Conservation (phyloP, 768 basidiomycete genomes). For the Collybia nuda region DNA sequence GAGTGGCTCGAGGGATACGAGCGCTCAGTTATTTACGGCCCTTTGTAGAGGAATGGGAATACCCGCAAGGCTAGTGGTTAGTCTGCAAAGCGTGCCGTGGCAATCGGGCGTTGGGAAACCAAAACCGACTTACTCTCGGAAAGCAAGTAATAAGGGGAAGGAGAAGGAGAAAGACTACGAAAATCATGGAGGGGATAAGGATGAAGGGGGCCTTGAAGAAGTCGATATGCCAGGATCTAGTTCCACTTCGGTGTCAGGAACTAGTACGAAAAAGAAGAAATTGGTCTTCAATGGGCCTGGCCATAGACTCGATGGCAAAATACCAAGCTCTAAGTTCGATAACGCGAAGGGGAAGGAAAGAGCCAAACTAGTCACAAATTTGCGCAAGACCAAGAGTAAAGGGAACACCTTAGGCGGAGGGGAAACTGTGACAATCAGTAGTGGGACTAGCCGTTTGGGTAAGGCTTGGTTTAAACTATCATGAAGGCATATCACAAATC, state of each 20-base stretch:
- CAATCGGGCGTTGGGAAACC: slow-evolving; percentile 64
- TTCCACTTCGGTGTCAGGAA: slow-evolving; percentile 20
- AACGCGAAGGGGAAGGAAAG: slow-evolving; percentile 62
- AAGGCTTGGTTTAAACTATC: slow-evolving; percentile 8
- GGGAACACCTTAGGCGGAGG: slow-evolving; percentile 37
- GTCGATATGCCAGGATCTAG: slow-evolving; percentile 19
- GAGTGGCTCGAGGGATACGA: slow-evolving; percentile 79
- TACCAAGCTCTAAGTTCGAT: slow-evolving; percentile 33
- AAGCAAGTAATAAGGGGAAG: slow-evolving; percentile 32
- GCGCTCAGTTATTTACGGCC: slow-evolving; percentile 89
- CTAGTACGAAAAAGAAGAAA: slow-evolving; percentile 31
- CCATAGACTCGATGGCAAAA: slow-evolving; percentile 36
- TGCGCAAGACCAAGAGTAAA: slow-evolving; percentile 56
- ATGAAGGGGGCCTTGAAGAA: slow-evolving; percentile 38
- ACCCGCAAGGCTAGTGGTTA: slow-evolving; percentile 84
- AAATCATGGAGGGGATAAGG: slow-evolving; percentile 26
- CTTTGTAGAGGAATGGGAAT: slow-evolving; percentile 85
- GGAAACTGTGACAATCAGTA: slow-evolving; percentile 18
- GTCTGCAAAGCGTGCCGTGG: slow-evolving; percentile 93
- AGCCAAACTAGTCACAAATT: slow-evolving; percentile 50
- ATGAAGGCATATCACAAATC: neutral
- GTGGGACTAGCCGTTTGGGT: slow-evolving; percentile 19
- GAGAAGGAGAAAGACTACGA: slow-evolving; percentile 36
- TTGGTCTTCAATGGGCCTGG: slow-evolving; percentile 36
- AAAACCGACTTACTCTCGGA: slow-evolving; percentile 40